Conservation (phyloP, 225 moss, liverwort and hornwort genomes). For the Physcomitrellopsis africana region DNA sequence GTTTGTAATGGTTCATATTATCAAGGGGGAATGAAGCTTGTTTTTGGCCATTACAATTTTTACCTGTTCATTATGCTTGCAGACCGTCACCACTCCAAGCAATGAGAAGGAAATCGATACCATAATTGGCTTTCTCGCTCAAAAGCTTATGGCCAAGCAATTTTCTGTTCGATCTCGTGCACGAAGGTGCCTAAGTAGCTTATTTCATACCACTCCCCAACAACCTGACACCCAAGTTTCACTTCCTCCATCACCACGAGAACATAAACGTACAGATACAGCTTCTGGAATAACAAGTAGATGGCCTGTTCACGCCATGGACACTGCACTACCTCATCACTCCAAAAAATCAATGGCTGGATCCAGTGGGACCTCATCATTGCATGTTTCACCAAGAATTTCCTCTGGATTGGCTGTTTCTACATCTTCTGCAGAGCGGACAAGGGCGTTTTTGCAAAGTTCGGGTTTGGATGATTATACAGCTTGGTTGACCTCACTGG, state of each 20-base stretch:
- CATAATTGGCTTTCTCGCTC: slow-evolving; percentile 74
- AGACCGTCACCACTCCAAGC: slow-evolving; percentile 57
- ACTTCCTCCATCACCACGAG: slow-evolving; percentile 70
- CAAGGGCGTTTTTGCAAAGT: slow-evolving; percentile 39
- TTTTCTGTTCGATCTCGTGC: slow-evolving; percentile 71
- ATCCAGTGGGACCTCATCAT: slow-evolving; percentile 43
- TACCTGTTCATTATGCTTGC: slow-evolving; percentile 30
- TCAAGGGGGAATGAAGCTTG: slow-evolving; percentile 7
- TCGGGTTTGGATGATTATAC: slow-evolving; percentile 59
- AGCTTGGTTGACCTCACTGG: slow-evolving; percentile 78
- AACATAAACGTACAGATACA: slow-evolving; percentile 55
- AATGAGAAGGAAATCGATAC: slow-evolving; percentile 72
- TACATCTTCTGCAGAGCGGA: slow-evolving; percentile 48
- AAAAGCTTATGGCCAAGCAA: slow-evolving; percentile 73
- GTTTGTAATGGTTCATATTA: slow-evolving; percentile 7
- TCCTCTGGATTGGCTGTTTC: slow-evolving; percentile 61
- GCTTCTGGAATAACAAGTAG: slow-evolving; percentile 41
- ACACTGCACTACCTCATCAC: slow-evolving; percentile 51
- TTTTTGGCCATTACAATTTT: slow-evolving; percentile 15
- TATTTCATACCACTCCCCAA: slow-evolving; percentile 53
- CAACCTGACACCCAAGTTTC: slow-evolving; percentile 58
- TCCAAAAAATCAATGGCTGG: slow-evolving; percentile 49
- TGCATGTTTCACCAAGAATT: slow-evolving; percentile 57
- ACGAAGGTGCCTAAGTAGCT: slow-evolving; percentile 78
- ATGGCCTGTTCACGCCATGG: slow-evolving; percentile 49